Evolutionary conservation across 2,329 filamentous ascomycete genomes (phyloP).

Genomic region (Neofusicoccum ribis): DNA sequence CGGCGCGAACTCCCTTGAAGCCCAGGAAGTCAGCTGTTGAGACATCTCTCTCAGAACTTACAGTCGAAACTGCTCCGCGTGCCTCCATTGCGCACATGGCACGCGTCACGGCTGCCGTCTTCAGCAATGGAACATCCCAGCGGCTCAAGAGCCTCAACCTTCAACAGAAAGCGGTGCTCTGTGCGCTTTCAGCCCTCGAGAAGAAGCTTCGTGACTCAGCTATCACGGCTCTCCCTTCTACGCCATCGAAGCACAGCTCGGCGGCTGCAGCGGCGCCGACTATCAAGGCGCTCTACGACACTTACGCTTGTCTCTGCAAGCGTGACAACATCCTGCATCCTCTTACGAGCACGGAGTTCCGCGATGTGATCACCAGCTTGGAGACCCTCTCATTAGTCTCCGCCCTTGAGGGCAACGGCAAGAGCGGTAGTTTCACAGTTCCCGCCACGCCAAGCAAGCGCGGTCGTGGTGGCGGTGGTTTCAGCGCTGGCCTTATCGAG

Average conservation of each 20-base stretch:
- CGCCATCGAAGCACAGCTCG: constrained; percentile 42
- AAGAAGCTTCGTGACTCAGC: constrained; percentile 61
- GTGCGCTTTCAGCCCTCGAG: constrained; percentile 84
- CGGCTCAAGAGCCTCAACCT: constrained; percentile 85
- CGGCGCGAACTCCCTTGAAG: constrained; percentile 45
- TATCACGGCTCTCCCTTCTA: constrained; percentile 23
- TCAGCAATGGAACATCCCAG: constrained; percentile 84
- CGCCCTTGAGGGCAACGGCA: constrained; percentile 61
- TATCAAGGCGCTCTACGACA: constrained; percentile 79
- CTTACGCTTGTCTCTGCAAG: constrained; percentile 80
- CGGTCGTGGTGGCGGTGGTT: constrained; percentile 36
- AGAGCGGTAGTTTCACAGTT: constrained; percentile 41
- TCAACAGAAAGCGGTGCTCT: constrained; percentile 94
- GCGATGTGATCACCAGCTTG: constrained; percentile 85
- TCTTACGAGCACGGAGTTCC: constrained; percentile 87
- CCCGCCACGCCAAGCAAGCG: constrained; percentile 61
- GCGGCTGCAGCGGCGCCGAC: constrained; percentile 67
- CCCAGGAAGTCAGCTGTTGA: constrained; percentile 5
- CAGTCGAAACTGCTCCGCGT: constrained; percentile 77
- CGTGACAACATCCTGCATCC: constrained; percentile 87
- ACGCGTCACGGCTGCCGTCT: constrained; percentile 83
- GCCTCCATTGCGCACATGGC: constrained; percentile 90
- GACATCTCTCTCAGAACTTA: constrained; percentile 61
- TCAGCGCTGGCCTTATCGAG: constrained; percentile 57
- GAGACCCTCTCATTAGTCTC: constrained; percentile 83